Conservation (phyloP, 306 rosid species). For the Phaseolus lunatus region DNA sequence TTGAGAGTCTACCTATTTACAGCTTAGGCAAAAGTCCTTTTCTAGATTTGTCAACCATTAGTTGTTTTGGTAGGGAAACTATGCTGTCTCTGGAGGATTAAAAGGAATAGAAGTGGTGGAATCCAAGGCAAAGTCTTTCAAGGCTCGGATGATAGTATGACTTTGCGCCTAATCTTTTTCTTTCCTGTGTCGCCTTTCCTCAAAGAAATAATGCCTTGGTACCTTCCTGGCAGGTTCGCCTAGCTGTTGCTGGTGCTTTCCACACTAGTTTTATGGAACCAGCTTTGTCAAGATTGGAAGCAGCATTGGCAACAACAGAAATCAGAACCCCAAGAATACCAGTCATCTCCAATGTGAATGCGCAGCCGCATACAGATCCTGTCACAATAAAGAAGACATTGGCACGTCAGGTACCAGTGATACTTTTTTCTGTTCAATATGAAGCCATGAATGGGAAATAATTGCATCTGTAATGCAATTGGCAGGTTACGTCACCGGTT, state of each 20-base stretch:
- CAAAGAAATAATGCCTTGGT: slow-evolving; percentile 38
- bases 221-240: slow-evolving; percentile 69
- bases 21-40: slow-evolving; percentile 32
- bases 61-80: slow-evolving; percentile 76
- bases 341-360: slow-evolving; percentile 93
- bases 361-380: slow-evolving; percentile 89
- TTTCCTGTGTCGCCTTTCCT: slow-evolving; percentile 17
- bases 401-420: slow-evolving; percentile 76
- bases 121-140: slow-evolving; percentile 97
- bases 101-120: slow-evolving; percentile 90
- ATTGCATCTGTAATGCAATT: slow-evolving; percentile 35
- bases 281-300: slow-evolving; percentile 95
- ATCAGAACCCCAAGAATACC: slow-evolving; percentile 89
- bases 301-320: slow-evolving; percentile 83
- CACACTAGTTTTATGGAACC: slow-evolving; percentile 98
- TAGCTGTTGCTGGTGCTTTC: slow-evolving; percentile 98
- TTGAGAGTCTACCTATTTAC: slow-evolving; percentile 37
- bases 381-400: slow-evolving; percentile 80
- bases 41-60: slow-evolving; percentile 18
- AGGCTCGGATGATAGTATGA: slow-evolving; percentile 97
- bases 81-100: slow-evolving; percentile 97
- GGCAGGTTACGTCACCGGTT: slow-evolving; percentile 96
- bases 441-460: slow-evolving; percentile 33
- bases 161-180: slow-evolving; percentile 9
- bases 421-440: slow-evolving; percentile 11